These are phyloP conservation scores for Diaporthe ampelina DNA, from an alignment of 2,329 filamentous ascomycete species.

Conservation along the genomic window DNA sequence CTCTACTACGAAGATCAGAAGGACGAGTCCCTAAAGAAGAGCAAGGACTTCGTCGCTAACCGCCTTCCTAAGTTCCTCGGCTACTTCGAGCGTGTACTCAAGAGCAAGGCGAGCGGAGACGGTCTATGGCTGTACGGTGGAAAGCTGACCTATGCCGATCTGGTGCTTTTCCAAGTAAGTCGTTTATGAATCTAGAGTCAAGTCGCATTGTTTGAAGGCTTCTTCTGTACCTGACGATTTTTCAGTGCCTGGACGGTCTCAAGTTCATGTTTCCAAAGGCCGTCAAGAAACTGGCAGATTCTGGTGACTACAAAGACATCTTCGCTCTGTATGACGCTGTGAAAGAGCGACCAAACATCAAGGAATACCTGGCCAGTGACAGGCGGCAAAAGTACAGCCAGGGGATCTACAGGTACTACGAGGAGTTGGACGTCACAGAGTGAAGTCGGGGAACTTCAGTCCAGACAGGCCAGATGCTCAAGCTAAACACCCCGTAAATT, in stretches of 20 bases:
- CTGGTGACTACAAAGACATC: conserved; percentile 70
- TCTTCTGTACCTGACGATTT: not conserved
- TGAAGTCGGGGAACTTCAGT: not conserved
- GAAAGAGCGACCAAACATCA: conserved; percentile 73
- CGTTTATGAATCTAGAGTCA: not conserved
- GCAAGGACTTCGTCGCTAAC: conserved; percentile 69
- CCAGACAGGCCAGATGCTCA: not conserved
- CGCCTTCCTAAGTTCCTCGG: conserved; percentile 80
- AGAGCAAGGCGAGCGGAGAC: conserved; percentile 67
- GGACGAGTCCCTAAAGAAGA: conserved; percentile 70
- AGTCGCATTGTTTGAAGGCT: not conserved
- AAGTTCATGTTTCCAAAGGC: conserved; percentile 80
- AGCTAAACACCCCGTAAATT: not conserved
- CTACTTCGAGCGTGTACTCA: conserved; percentile 78
- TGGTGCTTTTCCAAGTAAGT: conserved; percentile 78
- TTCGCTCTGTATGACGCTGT: conserved; percentile 76
- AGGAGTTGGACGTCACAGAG: conserved; percentile 73
- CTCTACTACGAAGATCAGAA: conserved; percentile 84
- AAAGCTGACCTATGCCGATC: conserved; percentile 78
- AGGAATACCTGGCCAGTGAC: conserved; percentile 77
- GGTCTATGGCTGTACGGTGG: conserved; percentile 77
- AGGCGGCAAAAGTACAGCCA: conserved; percentile 71
- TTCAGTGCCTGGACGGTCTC: conserved; percentile 68
- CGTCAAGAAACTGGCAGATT: conserved; percentile 65
- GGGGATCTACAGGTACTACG: conserved; percentile 80